Evolutionary conservation across 768 basidiomycete species (phyloP).

Genomic region (Boletus rubroflammeus): DNA sequence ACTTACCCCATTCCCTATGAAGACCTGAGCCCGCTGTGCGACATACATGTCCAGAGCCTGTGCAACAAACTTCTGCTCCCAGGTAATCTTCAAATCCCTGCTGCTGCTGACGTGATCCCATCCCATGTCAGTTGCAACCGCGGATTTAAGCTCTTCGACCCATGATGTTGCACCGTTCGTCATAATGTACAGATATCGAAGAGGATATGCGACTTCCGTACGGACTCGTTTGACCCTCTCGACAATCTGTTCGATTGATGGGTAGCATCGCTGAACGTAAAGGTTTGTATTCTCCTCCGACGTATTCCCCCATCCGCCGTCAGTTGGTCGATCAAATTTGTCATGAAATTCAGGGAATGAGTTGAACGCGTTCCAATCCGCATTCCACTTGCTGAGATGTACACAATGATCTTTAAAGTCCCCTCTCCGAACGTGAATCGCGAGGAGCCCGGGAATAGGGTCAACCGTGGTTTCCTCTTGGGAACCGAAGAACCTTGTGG

Average conservation of each 20-base stretch:
- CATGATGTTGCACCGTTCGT: slow-evolving; percentile 44
- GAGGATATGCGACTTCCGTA: slow-evolving; percentile 15
- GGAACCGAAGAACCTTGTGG: neutral
- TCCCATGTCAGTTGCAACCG: slow-evolving; percentile 26
- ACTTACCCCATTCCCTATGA: slow-evolving; percentile 54
- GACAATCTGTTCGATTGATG: slow-evolving; percentile 42
- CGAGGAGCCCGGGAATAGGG: slow-evolving; percentile 41
- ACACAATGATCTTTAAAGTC: slow-evolving; percentile 47
- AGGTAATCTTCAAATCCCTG: slow-evolving; percentile 40
- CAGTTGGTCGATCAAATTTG: slow-evolving; percentile 31
- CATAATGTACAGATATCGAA: slow-evolving; percentile 44
- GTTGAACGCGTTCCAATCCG: slow-evolving; percentile 45
- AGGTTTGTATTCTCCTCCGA: slow-evolving; percentile 19
- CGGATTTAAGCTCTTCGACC: slow-evolving; percentile 38
- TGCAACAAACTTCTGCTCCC: slow-evolving; percentile 41
- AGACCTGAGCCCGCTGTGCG: slow-evolving; percentile 43
- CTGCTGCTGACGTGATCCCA: slow-evolving; percentile 45
- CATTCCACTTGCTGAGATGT: slow-evolving; percentile 33
- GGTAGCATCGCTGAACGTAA: slow-evolving; percentile 41
- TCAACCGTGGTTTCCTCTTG: slow-evolving; percentile 2
- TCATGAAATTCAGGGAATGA: slow-evolving; percentile 41
- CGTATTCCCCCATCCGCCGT: slow-evolving; percentile 16
- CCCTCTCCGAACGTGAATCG: slow-evolving; percentile 50
- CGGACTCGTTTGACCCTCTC: slow-evolving; percentile 36
- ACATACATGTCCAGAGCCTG: slow-evolving; percentile 52